phyloP scores from a whole-genome alignment of 2,329 filamentous ascomycete species.

The Podosphaera leucotricha region DNA sequence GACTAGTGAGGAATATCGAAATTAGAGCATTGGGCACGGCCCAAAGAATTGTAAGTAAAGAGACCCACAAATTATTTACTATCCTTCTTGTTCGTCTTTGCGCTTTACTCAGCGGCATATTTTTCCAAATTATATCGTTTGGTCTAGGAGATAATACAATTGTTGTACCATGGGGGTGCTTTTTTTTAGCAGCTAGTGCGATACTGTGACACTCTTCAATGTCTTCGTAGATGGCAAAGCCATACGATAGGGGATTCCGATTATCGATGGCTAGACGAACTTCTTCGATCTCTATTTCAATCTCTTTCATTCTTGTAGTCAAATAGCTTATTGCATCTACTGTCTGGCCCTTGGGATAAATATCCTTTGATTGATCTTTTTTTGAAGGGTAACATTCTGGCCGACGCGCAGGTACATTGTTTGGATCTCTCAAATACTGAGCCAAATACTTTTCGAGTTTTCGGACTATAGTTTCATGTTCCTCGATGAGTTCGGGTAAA shows the following conservation, averaged over 20 bases:
- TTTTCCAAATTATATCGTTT: constrained; percentile 90
- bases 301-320: constrained; percentile 56
- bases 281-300: constrained; percentile 68
- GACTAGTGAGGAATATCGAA: constrained; percentile 73
- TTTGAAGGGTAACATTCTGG: constrained; percentile 63
- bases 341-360: constrained; percentile 44
- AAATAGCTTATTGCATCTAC: constrained; percentile 90
- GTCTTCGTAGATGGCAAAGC: constrained; percentile 80
- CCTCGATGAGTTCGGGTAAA: constrained; percentile 59
- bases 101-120: constrained; percentile 48
- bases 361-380: constrained; percentile 44
- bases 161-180: constrained; percentile 55
- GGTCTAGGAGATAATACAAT: constrained; percentile 64
- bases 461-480: constrained; percentile 62
- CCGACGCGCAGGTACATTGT: constrained; percentile 50
- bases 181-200: constrained; percentile 58
- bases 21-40: constrained; percentile 85
- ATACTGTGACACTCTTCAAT: constrained; percentile 76
- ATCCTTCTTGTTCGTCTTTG: constrained; percentile 49
- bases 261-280: constrained; percentile 64
- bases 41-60: constrained; percentile 61
- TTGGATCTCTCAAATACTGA: constrained; percentile 74
- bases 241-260: constrained; percentile 70
- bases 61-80: constrained; percentile 67
- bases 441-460: constrained; percentile 64